Evolutionary conservation across 75 land plant genomes (phyloP).

Genomic region (Isoetes taiwanensis): DNA sequence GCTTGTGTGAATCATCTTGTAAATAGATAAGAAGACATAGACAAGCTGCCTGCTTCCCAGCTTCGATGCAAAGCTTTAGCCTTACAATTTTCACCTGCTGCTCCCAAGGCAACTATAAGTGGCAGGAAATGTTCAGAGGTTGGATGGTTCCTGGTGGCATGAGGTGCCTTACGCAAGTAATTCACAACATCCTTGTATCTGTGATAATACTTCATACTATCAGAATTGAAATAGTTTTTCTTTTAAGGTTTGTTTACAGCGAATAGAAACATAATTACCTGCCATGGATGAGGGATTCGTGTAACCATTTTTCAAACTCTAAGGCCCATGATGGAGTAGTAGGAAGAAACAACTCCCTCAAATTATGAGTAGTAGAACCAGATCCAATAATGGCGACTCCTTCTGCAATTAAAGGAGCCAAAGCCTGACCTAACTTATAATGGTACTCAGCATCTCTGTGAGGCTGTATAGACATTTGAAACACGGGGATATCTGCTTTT

Average conservation of each 20-base stretch:
- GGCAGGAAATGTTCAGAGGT: constrained; percentile 72
- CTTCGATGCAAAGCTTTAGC: constrained; percentile 57
- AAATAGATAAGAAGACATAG: constrained; percentile 65
- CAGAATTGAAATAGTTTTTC: too few species aligned
- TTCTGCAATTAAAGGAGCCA: constrained; percentile 64
- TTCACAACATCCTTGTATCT: constrained; percentile 59
- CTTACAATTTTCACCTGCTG: constrained; percentile 45
- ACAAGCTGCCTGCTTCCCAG: constrained; percentile 38
- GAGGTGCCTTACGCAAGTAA: constrained; percentile 58
- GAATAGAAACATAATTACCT: too few species aligned
- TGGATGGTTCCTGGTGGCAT: constrained; percentile 68
- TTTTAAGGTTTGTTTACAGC: too few species aligned
- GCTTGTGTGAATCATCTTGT: too few species aligned
- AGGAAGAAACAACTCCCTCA: constrained; percentile 15
- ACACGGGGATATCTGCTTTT: constrained; percentile 64
- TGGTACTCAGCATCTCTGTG: constrained; percentile 46
- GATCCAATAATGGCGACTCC: constrained; percentile 72
- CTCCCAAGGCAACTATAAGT: constrained; percentile 81
- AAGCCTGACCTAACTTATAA: constrained; percentile 61
- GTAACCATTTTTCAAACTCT: constrained; percentile 67
- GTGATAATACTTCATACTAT: too few species aligned
- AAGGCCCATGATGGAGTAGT: constrained; percentile 33
- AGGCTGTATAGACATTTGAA: constrained; percentile 71
- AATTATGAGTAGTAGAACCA: constrained; percentile 66
- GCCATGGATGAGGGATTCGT: constrained; percentile 40